Percentiles rank a stretch among this genome's conserved stretches.
These are phyloP conservation scores for Aegilops tauschii DNA, from an alignment of 176 grass and related monocot species.

Conservation along the genomic window DNA sequence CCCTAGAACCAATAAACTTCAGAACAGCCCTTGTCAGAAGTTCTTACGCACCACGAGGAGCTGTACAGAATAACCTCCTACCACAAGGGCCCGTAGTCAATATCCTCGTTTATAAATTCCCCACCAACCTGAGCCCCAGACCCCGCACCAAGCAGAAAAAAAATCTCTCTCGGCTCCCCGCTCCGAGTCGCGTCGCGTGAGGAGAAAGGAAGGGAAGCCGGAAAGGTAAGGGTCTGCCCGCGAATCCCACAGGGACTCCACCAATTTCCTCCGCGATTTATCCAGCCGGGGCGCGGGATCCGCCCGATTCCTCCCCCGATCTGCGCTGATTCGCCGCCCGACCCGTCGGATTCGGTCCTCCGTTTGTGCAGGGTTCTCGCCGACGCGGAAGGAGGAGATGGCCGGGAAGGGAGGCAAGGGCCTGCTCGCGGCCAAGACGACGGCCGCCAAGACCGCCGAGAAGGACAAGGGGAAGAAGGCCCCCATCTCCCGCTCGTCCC, in stretches of 20 bases:
- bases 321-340: conserved; percentile 23
- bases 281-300: conserved; percentile 3
- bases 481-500: conserved; percentile 60
- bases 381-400: conserved; percentile 25
- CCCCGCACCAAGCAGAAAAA: neutral
- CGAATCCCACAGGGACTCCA: conserved; percentile 28
- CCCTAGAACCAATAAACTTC: rapidly evolving
- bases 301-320: conserved; percentile 20
- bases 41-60: too few relatives aligned
- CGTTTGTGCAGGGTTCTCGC: conserved; percentile 5
- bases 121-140: neutral
- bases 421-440: conserved; percentile 63
- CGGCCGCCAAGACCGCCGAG: conserved; percentile 57
- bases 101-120: neutral
- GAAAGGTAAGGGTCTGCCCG: conserved; percentile 35
- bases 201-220: conserved; percentile 4
- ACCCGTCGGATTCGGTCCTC: conserved; percentile 14
- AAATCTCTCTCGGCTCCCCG: neutral
- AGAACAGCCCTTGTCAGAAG: rapidly evolving
- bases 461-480: conserved; percentile 83
- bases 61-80: rapidly evolving
- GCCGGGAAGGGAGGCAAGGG: conserved; percentile 69
- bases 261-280: neutral
- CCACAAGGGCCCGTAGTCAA: rapidly evolving
- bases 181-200: conserved; percentile 1